Evolutionary conservation across 1,284 basidiomycete species (phyloP), one percentile per base, ranked within the genome.

Genomic region (Rhodotorula mucilaginosa): DNA sequence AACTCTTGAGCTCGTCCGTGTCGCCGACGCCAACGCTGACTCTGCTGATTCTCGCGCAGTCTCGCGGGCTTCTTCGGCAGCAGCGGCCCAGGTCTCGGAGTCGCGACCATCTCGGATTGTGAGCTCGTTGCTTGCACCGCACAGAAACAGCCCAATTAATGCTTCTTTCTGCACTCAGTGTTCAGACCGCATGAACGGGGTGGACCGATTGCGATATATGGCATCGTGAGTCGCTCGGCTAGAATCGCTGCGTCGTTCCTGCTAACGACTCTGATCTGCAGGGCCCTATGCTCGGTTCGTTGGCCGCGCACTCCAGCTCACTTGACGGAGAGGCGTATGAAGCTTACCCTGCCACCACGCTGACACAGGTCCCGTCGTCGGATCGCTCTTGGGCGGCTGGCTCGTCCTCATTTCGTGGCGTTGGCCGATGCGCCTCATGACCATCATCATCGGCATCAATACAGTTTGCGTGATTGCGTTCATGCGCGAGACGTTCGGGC

Each of bases 61-160:
- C 76, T 82, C 56, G 77, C 78, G 49, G 82, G 82, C 4, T 71
- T 80, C 15, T 81, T 79, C 61, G 81, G 77, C 0, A 82, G 81
- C 0, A 77, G 77, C 19, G 79, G 81, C 1, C 81, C 82, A 0
- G 79, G 80, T 4, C 70, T 82, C 0, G 82, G 82, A 2, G 80
- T 82, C 5, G 81, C 81, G 0, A 82, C 81, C 0, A 79, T 81
- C 39, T 80, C 81, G 2, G 82, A 82, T 61, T 81, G 39, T 67
- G 2, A 19, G 64, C 46, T 44, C 26, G 26, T 26, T 26, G 26
- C 26, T 26, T 26, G 26, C 26, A 26, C 26, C 26, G 26, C 26
- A 26, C 26, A 26, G 26, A 26, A 26, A 26, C 26, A 26, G 26
- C 26, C 26, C 26, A 26, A 26, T 26, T 26, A 2, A 44, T 44